phyloP scores from a whole-genome alignment of 164 flowering plant genomes.

The Cinnamomum micranthum region DNA sequence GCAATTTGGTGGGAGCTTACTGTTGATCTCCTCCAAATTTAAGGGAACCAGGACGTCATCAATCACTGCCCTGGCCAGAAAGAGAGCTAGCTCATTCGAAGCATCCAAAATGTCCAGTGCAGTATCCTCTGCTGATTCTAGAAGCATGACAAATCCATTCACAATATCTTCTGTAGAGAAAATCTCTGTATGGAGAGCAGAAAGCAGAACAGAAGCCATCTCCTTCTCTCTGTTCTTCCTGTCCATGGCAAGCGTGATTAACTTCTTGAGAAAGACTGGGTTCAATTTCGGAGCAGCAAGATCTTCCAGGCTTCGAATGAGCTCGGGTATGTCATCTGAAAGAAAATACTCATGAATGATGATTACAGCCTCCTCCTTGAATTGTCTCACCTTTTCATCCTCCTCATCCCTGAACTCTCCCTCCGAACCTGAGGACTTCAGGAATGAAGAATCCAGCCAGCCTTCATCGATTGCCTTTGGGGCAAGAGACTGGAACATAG shows the following conservation, averaged over 20 bases:
- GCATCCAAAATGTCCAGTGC: conserved; percentile 93
- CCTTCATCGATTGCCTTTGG: conserved; percentile 76
- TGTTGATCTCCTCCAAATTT: conserved; percentile 75
- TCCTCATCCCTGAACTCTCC: conserved; percentile 36
- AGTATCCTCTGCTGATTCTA: conserved; percentile 95
- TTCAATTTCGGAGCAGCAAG: conserved; percentile 67
- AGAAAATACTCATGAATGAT: conserved; percentile 92
- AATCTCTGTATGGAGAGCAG: conserved; percentile 82
- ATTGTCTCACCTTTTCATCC: conserved; percentile 47
- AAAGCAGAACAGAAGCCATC: conserved; percentile 93
- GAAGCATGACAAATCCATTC: conserved; percentile 81
- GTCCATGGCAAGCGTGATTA: conserved; percentile 95
- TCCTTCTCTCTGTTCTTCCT: conserved; percentile 94
- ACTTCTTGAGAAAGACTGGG: conserved; percentile 81
- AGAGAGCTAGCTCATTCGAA: conserved; percentile 88
- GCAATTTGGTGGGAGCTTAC: conserved; percentile 60
- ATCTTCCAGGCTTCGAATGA: conserved; percentile 84
- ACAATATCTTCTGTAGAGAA: conserved; percentile 90
- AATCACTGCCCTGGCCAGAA: conserved; percentile 90
- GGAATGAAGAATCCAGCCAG: conserved; percentile 80
- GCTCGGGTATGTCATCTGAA: conserved; percentile 95
- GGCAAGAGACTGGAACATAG: conserved; percentile 52
- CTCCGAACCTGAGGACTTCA: conserved; percentile 36
- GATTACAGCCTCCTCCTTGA: conserved; percentile 73
- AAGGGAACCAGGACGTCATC: conserved; percentile 92